These are phyloP conservation scores for Phytophthora sp. DNA, from an alignment of 352 stramenopile genomes.

Conservation along the genomic window DNA sequence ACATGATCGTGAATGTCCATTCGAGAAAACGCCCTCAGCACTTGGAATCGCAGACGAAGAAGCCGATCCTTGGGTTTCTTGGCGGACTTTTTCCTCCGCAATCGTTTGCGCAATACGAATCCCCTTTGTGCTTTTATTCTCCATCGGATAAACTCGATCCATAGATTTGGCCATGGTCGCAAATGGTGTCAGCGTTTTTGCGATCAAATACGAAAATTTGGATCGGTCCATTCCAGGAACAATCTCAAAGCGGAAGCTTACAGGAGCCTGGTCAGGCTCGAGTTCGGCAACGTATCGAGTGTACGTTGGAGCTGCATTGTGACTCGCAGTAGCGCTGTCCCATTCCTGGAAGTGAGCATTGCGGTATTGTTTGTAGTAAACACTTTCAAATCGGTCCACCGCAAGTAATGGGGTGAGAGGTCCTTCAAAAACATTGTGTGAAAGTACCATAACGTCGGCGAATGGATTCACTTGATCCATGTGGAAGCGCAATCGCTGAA, in stretches of 20 bases:
- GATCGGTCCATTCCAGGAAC: conserved; percentile 55
- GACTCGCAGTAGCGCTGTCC: conserved; percentile 21
- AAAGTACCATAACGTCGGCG: conserved; percentile 69
- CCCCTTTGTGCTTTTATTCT: conserved; percentile 42
- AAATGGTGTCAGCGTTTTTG: conserved; percentile 57
- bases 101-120: conserved; percentile 61
- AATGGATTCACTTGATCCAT: conserved; percentile 78
- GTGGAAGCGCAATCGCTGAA: conserved; percentile 66
- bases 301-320: conserved; percentile 4
- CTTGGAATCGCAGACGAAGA: conserved; percentile 7
- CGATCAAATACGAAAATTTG: conserved; percentile 59
- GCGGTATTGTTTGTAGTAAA: conserved; percentile 63
- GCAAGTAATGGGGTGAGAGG: conserved; percentile 58
- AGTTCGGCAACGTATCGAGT: conserved; percentile 42
- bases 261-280: conserved; percentile 27
- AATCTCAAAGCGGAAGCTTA: conserved; percentile 57
- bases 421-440: conserved; percentile 68
- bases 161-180: conserved; percentile 50
- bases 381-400: conserved; percentile 64
- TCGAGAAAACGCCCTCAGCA: conserved; percentile 22
- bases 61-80: conserved; percentile 5
- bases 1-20: conserved; percentile 31
- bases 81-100: conserved; percentile 50
- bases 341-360: conserved; percentile 53
- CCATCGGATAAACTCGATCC: conserved; percentile 49